Evolutionary conservation across 805 yeast genomes (phyloP), one percentile per base, ranked within the genome.

Genomic region (Lipomyces lipofer): DNA sequence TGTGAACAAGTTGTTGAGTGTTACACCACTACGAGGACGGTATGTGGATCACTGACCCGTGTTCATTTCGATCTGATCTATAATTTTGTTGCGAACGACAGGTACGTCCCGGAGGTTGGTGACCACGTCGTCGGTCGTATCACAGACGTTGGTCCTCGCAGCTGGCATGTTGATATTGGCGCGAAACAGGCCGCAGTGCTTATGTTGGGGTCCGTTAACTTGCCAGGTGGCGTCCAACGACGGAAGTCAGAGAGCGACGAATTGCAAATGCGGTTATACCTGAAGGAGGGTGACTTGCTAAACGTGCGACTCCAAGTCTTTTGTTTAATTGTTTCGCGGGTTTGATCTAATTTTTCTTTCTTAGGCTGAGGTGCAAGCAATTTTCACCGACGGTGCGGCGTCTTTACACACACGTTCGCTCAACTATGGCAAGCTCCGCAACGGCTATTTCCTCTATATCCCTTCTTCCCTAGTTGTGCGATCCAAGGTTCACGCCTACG

Each of bases 101-200:
- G 49, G 30, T 54, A 56, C 36, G 78, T 83, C 30, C 96, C 99
- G 1, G 97, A 90, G 61, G 89, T 96, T 1, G 99, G 99, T 61
- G 99, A 94, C 68, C 98, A 94, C 69, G 78, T 94, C 21, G 84
- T 94, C 21, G 99, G 99, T 1, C 76, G 99, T 58, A 85, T 94
- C 62, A 85, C 94, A 1, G 98, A 94, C 65, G 97, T 92, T 4
- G 96, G 96, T 1, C 86, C 86, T 59, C 88, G 85, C 67, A 77
- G 98, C 64, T 94, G 99, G 99, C 89, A 86, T 67, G 98, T 94
- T 13, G 97, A 92, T 64, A 89, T 94, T 60, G 98, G 98, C 27
- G 88, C 89, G n/a, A 85, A 84, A 65, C 96, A 88, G 66, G 92
- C 90, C 67, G 98, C 97, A 0, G 84, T 88, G 0, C 73, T 94